Evolutionary conservation across 1,139 yeast genomes (phyloP).

Genomic region (Meyerozyma carpophila): DNA sequence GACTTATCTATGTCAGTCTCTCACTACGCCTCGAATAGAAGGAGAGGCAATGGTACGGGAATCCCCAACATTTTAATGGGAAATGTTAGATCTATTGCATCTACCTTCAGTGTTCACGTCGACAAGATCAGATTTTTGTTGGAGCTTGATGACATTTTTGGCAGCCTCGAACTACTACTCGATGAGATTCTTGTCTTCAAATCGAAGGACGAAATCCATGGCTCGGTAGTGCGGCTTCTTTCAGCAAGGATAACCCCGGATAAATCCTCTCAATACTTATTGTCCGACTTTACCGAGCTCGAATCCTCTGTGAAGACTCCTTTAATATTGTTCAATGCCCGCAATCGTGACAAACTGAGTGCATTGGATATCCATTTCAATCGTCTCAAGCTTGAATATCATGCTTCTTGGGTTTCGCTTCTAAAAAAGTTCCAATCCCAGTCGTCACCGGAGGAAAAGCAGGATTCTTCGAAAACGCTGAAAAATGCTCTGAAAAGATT

Average conservation of each 20-base stretch:
- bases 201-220: not conserved
- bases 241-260: not conserved
- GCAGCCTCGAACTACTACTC: not conserved
- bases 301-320: not conserved
- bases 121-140: not conserved
- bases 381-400: not conserved
- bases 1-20: not conserved
- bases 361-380: not conserved
- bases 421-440: not conserved
- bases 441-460: not conserved
- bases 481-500: conserved; percentile 8
- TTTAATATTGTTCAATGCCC: not conserved
- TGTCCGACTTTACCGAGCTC: not conserved
- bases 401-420: not conserved
- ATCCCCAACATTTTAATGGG: not conserved
- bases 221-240: not conserved
- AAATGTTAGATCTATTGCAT: not conserved
- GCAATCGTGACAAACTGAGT: not conserved
- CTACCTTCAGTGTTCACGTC: not conserved
- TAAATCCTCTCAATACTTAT: not conserved
- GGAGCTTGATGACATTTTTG: not conserved
- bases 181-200: not conserved
- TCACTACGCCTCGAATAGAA: not conserved
- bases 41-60: not conserved
- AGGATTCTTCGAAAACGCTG: not conserved